Evolutionary conservation across 805 yeast species (phyloP).

Genomic region (Candida hispaniensis): DNA sequence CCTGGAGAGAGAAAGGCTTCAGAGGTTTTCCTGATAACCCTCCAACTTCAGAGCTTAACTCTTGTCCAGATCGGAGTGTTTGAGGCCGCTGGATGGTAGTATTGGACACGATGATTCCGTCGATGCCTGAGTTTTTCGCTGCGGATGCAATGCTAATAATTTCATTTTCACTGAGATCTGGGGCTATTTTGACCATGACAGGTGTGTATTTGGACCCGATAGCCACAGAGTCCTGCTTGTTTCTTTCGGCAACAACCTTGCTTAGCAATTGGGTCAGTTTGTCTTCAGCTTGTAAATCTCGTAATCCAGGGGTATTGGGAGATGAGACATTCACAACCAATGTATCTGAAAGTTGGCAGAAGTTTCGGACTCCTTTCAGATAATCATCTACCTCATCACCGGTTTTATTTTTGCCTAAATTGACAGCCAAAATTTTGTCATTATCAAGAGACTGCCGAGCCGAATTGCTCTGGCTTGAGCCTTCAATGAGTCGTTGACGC

Average conservation of each 20-base stretch:
- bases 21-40: constrained; percentile 91
- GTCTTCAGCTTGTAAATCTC: constrained; percentile 71
- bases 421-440: constrained; percentile 63
- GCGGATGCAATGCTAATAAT: constrained; percentile 72
- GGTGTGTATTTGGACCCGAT: constrained; percentile 45
- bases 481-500: constrained; percentile 47
- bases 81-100: constrained; percentile 83
- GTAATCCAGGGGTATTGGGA: constrained; percentile 92
- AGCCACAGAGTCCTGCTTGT: constrained; percentile 32
- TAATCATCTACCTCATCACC: constrained; percentile 89
- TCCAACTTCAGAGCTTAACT: constrained; percentile 52
- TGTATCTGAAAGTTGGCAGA: constrained; percentile 81
- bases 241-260: constrained; percentile 60
- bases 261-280: constrained; percentile 59
- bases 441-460: constrained; percentile 41
- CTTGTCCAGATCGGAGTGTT: constrained; percentile 39
- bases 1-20: constrained; percentile 65
- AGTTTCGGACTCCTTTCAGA: constrained; percentile 66
- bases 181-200: constrained; percentile 83
- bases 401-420: constrained; percentile 83
- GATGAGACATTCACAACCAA: constrained; percentile 85
- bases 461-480: constrained; percentile 17
- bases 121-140: constrained; percentile 65
- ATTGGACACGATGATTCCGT: constrained; percentile 87
- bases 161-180: constrained; percentile 76